Conservation (phyloP, 2,329 filamentous ascomycete species). For the Pseudogymnoascus sp. region DNA sequence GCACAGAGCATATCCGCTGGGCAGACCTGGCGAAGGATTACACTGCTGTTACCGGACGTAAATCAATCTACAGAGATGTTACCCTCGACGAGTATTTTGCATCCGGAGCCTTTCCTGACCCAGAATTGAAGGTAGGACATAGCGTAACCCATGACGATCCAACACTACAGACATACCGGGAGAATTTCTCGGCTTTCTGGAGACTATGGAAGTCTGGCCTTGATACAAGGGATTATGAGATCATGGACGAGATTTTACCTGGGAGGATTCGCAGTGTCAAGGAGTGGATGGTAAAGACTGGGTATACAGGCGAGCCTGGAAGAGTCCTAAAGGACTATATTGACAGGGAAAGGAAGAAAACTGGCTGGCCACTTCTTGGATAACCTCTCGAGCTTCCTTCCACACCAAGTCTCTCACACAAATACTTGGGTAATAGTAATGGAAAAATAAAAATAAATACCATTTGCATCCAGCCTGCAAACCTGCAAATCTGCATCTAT, state of each 20-base stretch:
- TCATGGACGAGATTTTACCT: conserved; percentile 22
- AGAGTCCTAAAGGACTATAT: conserved; percentile 18
- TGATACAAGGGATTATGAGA: conserved; percentile 14
- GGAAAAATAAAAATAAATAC: neutral
- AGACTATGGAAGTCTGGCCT: conserved; percentile 15
- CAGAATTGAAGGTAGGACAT: conserved; percentile 17
- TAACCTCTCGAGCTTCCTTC: neutral
- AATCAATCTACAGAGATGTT: conserved; percentile 16
- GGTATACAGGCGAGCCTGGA: conserved; percentile 18
- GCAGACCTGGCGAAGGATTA: conserved; percentile 17
- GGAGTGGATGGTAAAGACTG: conserved; percentile 19
- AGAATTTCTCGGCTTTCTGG: conserved; percentile 19
- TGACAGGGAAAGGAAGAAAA: neutral
- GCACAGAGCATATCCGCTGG: conserved; percentile 20
- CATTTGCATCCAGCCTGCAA: conserved; percentile 1
- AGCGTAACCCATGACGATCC: conserved; percentile 19
- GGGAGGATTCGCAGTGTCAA: conserved; percentile 17
- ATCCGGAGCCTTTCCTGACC: conserved; percentile 16
- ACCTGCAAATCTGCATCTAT: conserved; percentile 1
- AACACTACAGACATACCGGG: conserved; percentile 15
- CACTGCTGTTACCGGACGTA: conserved; percentile 15
- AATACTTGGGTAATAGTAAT: neutral
- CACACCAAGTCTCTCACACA: neutral
- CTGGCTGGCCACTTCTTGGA: neutral
- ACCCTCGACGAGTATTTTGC: conserved; percentile 14